Base-by-base conservation (phyloP, 2,329 filamentous ascomycete species). In the Aaosphaeria arxii region DNA sequence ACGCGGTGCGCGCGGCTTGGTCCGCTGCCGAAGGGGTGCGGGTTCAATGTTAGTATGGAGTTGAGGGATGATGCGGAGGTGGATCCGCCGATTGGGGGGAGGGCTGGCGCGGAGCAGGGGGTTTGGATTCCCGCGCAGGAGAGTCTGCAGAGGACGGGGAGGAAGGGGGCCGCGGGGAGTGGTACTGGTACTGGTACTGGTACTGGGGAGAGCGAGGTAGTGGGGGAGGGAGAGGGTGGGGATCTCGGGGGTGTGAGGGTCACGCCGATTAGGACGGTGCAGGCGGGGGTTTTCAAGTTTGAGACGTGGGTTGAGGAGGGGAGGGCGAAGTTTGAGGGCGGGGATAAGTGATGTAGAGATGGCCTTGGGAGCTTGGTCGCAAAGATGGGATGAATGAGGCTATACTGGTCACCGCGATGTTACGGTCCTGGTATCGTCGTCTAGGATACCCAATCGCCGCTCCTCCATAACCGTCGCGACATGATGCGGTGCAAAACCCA, bases 11-110 rank as follows among this genome's bases (percentile, higher is more conserved):
- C 83, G 51, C 77, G 74, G 47, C 74, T 89, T 52, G 71, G 68
- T 0, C 69, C 77, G 0, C 64, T 91, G 24, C 86, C 87, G 0
- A 70, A 76, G 1, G 79, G 80, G 1, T 90, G 87, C 66, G 87
- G 86, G 0, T 92, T 88, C 66, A 89, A 87, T 0, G 68, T 92
- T n/a, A 86, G 85, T 0, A 79, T 92, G 38, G 88, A 92, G 68
- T 66, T 91, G 54, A 81, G 80, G 36, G 81, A 86, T 24, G 77
- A 84, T 38, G 77, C 75, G 0, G 70, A 78, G 7, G 75, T 73
- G 30, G 68, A 73, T 36, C 69, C 75, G 30, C 76, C 76, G 1
- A 56, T 76, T 30, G 67, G 65, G 36, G 17, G 17, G 17, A 24
- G 17, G 17, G 17, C 17, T 24, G 17, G 17, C 17, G 9, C 9